Base-by-base conservation (phyloP, 768 basidiomycete species). In the Daedaleopsis nitida region DNA sequence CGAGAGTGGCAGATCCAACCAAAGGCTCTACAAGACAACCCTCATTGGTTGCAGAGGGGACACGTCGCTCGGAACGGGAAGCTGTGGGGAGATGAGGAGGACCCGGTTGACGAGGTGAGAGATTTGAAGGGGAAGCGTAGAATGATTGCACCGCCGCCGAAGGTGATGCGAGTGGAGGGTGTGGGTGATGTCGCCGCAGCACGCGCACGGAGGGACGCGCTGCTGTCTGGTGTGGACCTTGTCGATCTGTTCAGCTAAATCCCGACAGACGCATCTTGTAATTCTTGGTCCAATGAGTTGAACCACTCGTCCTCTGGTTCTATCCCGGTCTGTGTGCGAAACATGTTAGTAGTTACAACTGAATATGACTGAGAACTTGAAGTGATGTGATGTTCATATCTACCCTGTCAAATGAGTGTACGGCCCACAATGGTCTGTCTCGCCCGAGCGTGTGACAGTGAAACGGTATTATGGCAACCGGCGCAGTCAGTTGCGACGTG, bases 401-500 rank as follows among this genome's bases (percentile, higher is more conserved):
- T 56, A 56, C 55, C 6, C 55, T 2, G 19, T 56, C 55, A 35
- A 56, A 56, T 9, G 55, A 56, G n/a, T 56, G 55, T 1, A 56
- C 55, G 3, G n/a, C 55, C 43, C 44, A 56, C 2, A 56, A 24
- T 19, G 55, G 55, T 3, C 35, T 23, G 4, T 16, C 55, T 2
- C 2, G 27, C 2, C 55, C 55, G 5, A 45, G 55, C 7, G 16
- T 27, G 17, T 48, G 43, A 8, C 27, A 47, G 16, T n/a, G 12
- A 16, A 56, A 7, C 1, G 55, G 55, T 1, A 56, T 35, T 3
- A 56, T 21, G 2, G 55, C 55, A n/a, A 56, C 39, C 2, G 45
- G 1, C 3, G 44, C 55, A 1, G 55, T 11, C 1, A 56, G 32
- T 16, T 34, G 27, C 9, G 23, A 1, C 13, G 44, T 56, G 6